phyloP scores from a whole-genome alignment of 1,139 yeast genomes.

The Geotrichum histeridarum region DNA sequence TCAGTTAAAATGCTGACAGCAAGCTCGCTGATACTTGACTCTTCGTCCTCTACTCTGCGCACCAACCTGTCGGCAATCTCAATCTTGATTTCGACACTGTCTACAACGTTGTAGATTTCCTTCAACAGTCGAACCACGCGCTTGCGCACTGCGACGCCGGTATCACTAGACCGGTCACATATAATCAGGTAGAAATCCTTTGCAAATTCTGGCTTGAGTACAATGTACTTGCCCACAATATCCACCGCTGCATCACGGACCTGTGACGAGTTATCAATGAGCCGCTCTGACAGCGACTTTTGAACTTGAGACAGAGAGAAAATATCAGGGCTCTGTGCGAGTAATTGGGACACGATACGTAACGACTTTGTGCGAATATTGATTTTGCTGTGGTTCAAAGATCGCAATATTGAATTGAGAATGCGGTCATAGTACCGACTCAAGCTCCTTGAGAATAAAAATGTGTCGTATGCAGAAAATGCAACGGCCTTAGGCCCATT shows the following conservation, averaged over 20 bases:
- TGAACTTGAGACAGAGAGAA: constrained; percentile 49
- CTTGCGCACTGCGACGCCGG: constrained; percentile 60
- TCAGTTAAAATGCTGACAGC: constrained; percentile 44
- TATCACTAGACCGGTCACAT: constrained; percentile 50
- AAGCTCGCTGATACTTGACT: constrained; percentile 49
- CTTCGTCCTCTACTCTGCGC: constrained; percentile 63
- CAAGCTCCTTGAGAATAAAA: constrained; percentile 33
- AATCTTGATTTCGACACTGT: constrained; percentile 37
- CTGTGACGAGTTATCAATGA: constrained; percentile 59
- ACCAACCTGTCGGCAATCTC: constrained; percentile 50
- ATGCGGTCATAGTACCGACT: constrained; percentile 50
- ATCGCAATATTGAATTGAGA: constrained; percentile 45
- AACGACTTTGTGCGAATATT: constrained; percentile 64
- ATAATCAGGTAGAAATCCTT: constrained; percentile 49
- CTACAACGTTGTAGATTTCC: constrained; percentile 44
- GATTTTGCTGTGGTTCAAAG: constrained; percentile 50
- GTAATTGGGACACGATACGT: constrained; percentile 49
- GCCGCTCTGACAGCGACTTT: constrained; percentile 47
- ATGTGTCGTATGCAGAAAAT: constrained; percentile 16
- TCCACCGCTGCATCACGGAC: constrained; percentile 76
- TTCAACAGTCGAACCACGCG: constrained; percentile 53
- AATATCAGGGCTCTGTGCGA: constrained; percentile 50
- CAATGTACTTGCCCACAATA: constrained; percentile 52
- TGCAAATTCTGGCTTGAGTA: constrained; percentile 43
- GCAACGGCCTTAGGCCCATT: constrained; percentile 7